Evolutionary conservation across 495 filamentous ascomycete species (phyloP), one percentile per base, ranked within the genome.

Genomic region (Jackrogersella multiformis): DNA sequence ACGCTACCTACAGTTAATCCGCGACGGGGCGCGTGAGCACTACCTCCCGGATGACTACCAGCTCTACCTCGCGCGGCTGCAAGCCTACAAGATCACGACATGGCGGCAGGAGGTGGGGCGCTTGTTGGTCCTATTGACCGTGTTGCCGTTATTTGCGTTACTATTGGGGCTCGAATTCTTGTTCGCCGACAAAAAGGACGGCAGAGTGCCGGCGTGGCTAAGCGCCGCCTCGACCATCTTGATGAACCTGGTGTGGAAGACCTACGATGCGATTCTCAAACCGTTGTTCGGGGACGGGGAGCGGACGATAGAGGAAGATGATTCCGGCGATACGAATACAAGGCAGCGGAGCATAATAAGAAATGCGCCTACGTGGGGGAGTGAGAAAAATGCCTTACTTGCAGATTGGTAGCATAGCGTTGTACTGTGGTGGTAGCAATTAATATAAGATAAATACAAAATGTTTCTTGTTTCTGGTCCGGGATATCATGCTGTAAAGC

Each of bases 271-370:
- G 1, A 69, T 88, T 21, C 91, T 91, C 53, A 85, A 84, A 68
- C 68, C 56, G 21, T 10, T 90, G 0, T 97, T 96, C 80, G 93
- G 94, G 26, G 90, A 97, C 73, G 95, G 95, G 13, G 95, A 97
- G 86, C 84, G 90, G 76, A 95, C 92, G 10, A 67, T 78, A 53
- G 76, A 76, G 18, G 75, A 71, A 20, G 69, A 71, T 15, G 20
- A 39, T 15, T 58, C 36, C 28, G 23, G 21, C 32, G 13, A 9
- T n/a, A 61, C 0, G 30, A 41, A 7, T 44, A 51, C 23, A 57
- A 56, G 59, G 54, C 18, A 9, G 23, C 16, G 10, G 10, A 12
- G 24, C 9, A 61, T n/a, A n/a, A 15, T 48, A 30, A 42, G 51
- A 41, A 34, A 39, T 48, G 20, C 41, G 30, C 15, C 20, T 13